These are phyloP conservation scores for Buddleja alternifolia DNA, from an alignment of 257 asterid species.

Conservation along the genomic window DNA sequence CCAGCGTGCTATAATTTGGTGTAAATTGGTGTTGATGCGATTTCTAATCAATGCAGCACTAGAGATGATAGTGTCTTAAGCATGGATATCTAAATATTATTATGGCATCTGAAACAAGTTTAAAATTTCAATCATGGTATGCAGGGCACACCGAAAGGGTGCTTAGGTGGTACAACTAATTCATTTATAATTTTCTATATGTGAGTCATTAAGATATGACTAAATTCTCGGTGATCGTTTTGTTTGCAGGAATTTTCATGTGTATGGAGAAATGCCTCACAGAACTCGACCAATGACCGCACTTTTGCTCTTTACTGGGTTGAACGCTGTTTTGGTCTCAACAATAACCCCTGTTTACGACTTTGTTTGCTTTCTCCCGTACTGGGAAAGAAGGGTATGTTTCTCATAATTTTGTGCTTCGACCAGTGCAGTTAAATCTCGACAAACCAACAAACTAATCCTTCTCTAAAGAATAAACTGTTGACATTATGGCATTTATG, in stretches of 20 bases:
- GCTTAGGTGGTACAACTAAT: not conserved
- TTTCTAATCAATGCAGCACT: not conserved
- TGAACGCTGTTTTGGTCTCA: conserved; percentile 71
- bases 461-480: not conserved
- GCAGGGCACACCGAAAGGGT: not conserved
- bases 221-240: conserved; percentile 18
- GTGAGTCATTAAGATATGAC: not conserved
- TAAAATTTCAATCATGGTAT: not conserved
- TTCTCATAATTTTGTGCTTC: conserved; percentile 15
- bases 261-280: conserved; percentile 71
- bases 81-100: not conserved
- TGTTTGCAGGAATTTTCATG: conserved; percentile 26
- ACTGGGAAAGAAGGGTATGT: conserved; percentile 84
- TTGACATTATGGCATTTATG: not conserved
- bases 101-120: not conserved
- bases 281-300: conserved; percentile 87
- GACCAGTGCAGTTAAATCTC: too few species aligned
- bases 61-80: not conserved
- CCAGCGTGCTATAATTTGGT: not conserved
- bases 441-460: too few species aligned
- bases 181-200: not conserved
- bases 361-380: conserved; percentile 85
- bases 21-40: not conserved
- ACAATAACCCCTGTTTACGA: conserved; percentile 82
- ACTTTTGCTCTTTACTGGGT: conserved; percentile 76